Conservation (phyloP, 2,329 filamentous ascomycete species). For the Ascochyta rabiei region DNA sequence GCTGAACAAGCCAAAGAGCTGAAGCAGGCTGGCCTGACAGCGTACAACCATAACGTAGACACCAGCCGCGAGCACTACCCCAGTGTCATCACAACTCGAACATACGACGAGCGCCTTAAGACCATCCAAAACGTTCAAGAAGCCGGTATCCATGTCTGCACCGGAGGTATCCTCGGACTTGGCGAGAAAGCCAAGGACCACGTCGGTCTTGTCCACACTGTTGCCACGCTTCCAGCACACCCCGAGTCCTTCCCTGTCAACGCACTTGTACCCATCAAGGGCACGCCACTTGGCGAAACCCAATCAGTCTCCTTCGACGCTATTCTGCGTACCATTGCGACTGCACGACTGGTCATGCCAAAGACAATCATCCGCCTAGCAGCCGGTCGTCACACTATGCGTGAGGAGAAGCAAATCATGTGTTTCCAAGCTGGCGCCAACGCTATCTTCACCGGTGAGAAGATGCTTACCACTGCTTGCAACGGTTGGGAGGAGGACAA, state of each 20-base stretch:
- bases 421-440: constrained; percentile 93
- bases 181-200: constrained; percentile 81
- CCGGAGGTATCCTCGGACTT: constrained; percentile 84
- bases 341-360: constrained; percentile 82
- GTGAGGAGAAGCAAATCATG: constrained; percentile 85
- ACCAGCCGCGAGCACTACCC: constrained; percentile 90
- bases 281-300: constrained; percentile 79
- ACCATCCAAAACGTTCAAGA: constrained; percentile 82
- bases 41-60: constrained; percentile 95
- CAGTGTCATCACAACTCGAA: constrained; percentile 80
- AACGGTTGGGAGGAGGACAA: constrained; percentile 90
- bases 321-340: constrained; percentile 81
- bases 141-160: constrained; percentile 88
- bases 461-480: constrained; percentile 92
- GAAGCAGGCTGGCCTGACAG: constrained; percentile 82
- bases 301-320: constrained; percentile 77
- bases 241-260: constrained; percentile 93
- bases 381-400: constrained; percentile 81
- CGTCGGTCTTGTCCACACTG: constrained; percentile 81
- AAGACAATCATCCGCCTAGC: constrained; percentile 85
- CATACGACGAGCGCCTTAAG: constrained; percentile 83
- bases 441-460: constrained; percentile 93
- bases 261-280: constrained; percentile 87
- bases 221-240: constrained; percentile 78
- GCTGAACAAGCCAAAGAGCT: constrained; percentile 78